phyloP scores from a whole-genome alignment of 1,284 basidiomycete species.

The Cutaneotrichosporon cavernicola region DNA sequence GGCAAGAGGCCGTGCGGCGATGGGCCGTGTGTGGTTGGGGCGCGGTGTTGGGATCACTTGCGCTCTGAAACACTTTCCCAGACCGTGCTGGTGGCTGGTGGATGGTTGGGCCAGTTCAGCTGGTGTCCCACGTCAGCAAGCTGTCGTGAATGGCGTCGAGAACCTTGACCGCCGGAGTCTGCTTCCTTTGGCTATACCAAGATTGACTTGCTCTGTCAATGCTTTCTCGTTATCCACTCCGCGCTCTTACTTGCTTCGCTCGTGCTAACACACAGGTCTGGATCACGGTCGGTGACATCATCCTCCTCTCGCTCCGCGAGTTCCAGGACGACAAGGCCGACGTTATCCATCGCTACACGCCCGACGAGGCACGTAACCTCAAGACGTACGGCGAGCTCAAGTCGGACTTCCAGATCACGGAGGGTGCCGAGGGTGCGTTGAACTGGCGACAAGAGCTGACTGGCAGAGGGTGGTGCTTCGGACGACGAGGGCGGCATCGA shows the following conservation, averaged over 20 bases:
- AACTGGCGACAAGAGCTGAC: background rate
- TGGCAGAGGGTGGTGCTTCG: constrained; percentile 28
- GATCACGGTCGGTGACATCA: constrained; percentile 99
- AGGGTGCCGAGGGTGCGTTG: constrained; percentile 75
- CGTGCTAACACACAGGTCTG: constrained; percentile 68
- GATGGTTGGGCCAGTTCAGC: background rate
- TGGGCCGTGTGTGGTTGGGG: background rate
- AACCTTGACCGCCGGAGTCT: background rate
- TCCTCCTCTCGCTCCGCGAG: constrained; percentile 92
- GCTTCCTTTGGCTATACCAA: background rate
- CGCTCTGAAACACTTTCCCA: background rate
- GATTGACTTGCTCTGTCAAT: background rate
- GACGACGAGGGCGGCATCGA: constrained; percentile 80
- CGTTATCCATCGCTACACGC: constrained; percentile 98
- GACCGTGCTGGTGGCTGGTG: background rate
- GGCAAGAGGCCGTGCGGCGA: background rate
- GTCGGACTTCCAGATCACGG: constrained; percentile 98
- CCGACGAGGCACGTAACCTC: constrained; percentile 75
- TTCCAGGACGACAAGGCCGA: constrained; percentile 99
- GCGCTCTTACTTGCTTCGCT: background rate
- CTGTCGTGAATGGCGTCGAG: background rate
- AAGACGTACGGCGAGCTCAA: constrained; percentile 98
- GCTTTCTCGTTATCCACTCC: background rate
- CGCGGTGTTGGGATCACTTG: background rate
- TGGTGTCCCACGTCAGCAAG: background rate